A percentile compares a stretch with the other conserved stretches of the same genome.
Conservation (phyloP, 768 basidiomycete genomes). For the Dentipellis sp. region DNA sequence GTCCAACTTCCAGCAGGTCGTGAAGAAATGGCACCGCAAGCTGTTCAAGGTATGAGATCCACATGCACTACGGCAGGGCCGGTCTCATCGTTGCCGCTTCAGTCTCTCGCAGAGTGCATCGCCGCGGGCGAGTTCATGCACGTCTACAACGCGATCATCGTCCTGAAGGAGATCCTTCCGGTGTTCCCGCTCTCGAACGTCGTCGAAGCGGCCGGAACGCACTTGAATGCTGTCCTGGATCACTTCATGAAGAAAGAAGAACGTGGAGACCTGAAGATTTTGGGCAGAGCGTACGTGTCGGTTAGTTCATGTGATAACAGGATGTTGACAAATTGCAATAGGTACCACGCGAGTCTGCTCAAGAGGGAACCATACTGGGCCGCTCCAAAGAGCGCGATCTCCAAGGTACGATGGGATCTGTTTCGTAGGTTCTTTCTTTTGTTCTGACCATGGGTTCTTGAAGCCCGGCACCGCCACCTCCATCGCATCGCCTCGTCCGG, state of each 20-base stretch:
- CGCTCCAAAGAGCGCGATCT: conserved; percentile 18
- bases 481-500: conserved; percentile 8
- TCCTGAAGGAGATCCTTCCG: conserved; percentile 84
- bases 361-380: conserved; percentile 58
- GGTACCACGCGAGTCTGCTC: conserved; percentile 68
- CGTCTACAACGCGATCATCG: conserved; percentile 92
- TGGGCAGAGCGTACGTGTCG: conserved; percentile 59
- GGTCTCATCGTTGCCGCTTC: not conserved
- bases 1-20: conserved; percentile 57
- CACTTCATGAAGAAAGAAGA: conserved; percentile 66
- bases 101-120: conserved; percentile 79
- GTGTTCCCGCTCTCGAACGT: conserved; percentile 75
- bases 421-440: not conserved
- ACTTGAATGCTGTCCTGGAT: conserved; percentile 53
- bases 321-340: conserved; percentile 18
- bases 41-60: conserved; percentile 48
- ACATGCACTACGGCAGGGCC: not conserved
- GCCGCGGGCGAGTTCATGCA: conserved; percentile 92
- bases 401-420: conserved; percentile 22
- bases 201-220: conserved; percentile 38
- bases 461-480: conserved; percentile 6
- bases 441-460: not conserved
- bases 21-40: conserved; percentile 81
- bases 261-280: conserved; percentile 75
- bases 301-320: conserved; percentile 4